phyloP scores from a whole-genome alignment of 2,329 filamentous ascomycete species.

The Exophiala lecanii-corni region DNA sequence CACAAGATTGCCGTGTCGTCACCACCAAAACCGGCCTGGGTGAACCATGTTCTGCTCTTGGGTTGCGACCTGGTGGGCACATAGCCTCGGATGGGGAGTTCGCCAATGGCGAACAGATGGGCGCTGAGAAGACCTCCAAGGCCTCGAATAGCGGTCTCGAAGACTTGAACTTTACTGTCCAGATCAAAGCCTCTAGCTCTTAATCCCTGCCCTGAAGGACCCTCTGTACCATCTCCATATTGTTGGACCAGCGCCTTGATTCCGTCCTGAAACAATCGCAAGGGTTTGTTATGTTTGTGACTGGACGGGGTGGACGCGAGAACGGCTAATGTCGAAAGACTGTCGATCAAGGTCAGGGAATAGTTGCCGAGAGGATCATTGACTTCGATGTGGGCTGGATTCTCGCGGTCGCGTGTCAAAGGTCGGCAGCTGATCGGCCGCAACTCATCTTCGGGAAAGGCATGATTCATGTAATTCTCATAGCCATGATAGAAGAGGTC shows the following conservation, averaged over 20 bases:
- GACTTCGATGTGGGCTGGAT: constrained; percentile 75
- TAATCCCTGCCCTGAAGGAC: constrained; percentile 63
- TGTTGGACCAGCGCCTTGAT: constrained; percentile 69
- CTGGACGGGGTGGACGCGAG: constrained; percentile 66
- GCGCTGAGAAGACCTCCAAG: constrained; percentile 87
- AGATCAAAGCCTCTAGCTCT: constrained; percentile 81
- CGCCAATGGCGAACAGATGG: constrained; percentile 86
- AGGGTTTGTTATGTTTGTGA: constrained; percentile 55
- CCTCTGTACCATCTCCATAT: constrained; percentile 78
- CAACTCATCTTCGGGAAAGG: constrained; percentile 94
- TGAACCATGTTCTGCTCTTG: constrained; percentile 27
- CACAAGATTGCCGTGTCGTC: constrained; percentile 52
- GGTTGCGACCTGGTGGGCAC: constrained; percentile 44
- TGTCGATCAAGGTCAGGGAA: constrained; percentile 91
- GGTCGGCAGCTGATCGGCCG: constrained; percentile 80
- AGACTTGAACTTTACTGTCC: constrained; percentile 97
- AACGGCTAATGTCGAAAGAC: constrained; percentile 87
- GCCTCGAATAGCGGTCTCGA: constrained; percentile 94
- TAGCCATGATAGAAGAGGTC: constrained; percentile 96
- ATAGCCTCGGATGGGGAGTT: constrained; percentile 81
- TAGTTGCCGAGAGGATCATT: constrained; percentile 98
- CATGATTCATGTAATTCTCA: constrained; percentile 88
- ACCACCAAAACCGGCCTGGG: constrained; percentile 24
- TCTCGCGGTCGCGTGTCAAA: constrained; percentile 73
- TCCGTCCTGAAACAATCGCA: constrained; percentile 74